These are phyloP conservation scores for Nothopassalora personata DNA, from an alignment of 2,329 filamentous ascomycete species.

Conservation along the genomic window DNA sequence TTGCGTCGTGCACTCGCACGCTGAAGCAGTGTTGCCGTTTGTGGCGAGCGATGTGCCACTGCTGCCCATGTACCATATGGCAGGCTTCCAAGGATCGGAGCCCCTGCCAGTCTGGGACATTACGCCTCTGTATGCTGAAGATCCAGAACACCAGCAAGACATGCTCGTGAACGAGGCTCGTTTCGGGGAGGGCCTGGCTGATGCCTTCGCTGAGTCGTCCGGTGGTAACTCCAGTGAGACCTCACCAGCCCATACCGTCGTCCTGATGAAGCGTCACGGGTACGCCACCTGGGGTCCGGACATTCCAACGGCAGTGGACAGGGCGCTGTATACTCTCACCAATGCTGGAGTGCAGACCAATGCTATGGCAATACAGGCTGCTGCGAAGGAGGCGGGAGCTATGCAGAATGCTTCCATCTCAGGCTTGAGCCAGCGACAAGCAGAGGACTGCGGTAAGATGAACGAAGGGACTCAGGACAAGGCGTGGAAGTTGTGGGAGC, in stretches of 20 bases:
- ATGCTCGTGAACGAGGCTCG: constrained; percentile 21
- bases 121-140: constrained; percentile 10
- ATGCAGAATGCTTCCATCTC: constrained; percentile 1
- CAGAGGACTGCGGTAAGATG: constrained; percentile 24
- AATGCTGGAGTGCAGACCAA: constrained; percentile 42
- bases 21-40: constrained; percentile 41
- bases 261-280: constrained; percentile 45
- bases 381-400: constrained; percentile 1
- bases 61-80: constrained; percentile 40
- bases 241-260: constrained; percentile 30
- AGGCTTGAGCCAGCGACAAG: constrained; percentile 22
- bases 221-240: neutral
- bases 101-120: constrained; percentile 24
- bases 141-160: constrained; percentile 18
- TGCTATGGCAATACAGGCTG: constrained; percentile 28
- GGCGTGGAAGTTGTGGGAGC: constrained; percentile 30
- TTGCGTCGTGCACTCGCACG: constrained; percentile 43
- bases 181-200: constrained; percentile 20
- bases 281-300: constrained; percentile 37
- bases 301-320: constrained; percentile 38
- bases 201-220: constrained; percentile 10
- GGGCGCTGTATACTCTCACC: constrained; percentile 41
- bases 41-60: constrained; percentile 37
- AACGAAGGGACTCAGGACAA: constrained; percentile 26
- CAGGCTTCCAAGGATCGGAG: constrained; percentile 37